A percentile compares a stretch with the other conserved stretches of the same genome.
These are phyloP conservation scores for Galerina marginata DNA, from an alignment of 768 basidiomycete species.

Conservation along the genomic window DNA sequence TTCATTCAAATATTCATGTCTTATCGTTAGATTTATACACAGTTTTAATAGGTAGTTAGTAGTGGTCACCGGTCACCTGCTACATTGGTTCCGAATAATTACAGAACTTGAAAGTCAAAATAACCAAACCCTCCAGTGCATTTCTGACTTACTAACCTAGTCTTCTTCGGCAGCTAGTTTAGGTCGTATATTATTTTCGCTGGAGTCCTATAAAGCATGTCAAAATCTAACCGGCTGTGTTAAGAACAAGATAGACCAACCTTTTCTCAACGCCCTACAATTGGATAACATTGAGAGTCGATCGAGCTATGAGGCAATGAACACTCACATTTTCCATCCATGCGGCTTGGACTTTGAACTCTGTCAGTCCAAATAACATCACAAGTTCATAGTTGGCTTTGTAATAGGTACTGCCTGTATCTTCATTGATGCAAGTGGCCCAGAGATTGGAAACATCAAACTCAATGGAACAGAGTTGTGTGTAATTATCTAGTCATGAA, in stretches of 20 bases:
- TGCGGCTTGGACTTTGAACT: slow-evolving; percentile 54
- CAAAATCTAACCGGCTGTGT: not conserved
- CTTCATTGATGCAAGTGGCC: not conserved
- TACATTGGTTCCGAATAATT: too few species aligned
- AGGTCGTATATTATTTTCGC: slow-evolving; percentile 41
- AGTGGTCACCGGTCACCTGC: too few species aligned
- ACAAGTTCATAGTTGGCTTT: slow-evolving; percentile 45
- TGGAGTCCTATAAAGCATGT: slow-evolving; percentile 30
- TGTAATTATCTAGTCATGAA: slow-evolving; percentile 29
- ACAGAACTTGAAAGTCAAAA: too few species aligned
- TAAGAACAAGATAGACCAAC: not conserved
- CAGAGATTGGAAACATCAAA: slow-evolving; percentile 30
- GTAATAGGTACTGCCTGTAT: slow-evolving; percentile 24
- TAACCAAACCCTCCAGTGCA: too few species aligned
- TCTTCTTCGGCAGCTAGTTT: too few species aligned
- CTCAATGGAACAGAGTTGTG: slow-evolving; percentile 33
- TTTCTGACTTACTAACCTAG: too few species aligned
- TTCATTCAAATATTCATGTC: too few species aligned
- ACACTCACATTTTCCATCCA: slow-evolving; percentile 53
- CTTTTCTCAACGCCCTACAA: slow-evolving; percentile 19
- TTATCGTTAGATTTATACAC: too few species aligned
- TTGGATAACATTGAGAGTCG: not conserved
- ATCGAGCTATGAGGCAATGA: not conserved
- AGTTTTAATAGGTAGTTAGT: too few species aligned
- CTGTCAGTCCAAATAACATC: slow-evolving; percentile 57